Evolutionary conservation across 2,329 filamentous ascomycete genomes (phyloP).

Genomic region (Aspergillus brasiliensis): DNA sequence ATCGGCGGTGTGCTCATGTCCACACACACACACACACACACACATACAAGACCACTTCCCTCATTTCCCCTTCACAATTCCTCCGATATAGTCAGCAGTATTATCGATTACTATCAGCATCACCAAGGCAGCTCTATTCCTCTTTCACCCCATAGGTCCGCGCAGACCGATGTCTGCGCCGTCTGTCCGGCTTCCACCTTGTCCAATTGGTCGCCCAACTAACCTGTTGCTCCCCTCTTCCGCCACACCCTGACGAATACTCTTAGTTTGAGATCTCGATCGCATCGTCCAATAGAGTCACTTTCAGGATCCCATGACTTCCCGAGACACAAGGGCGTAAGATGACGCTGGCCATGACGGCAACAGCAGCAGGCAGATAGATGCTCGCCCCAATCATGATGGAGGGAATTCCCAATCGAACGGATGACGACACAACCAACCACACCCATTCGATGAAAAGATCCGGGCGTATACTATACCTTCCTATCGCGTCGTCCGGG

Average conservation of each 20-base stretch:
- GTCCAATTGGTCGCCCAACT: constrained; percentile 1
- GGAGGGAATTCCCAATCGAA: constrained; percentile 5
- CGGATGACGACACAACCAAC: constrained; percentile 1
- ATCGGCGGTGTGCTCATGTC: neutral
- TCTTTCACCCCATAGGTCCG: neutral
- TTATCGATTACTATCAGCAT: neutral
- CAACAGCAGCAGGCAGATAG: neutral
- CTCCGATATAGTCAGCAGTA: neutral
- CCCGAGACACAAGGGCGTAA: neutral
- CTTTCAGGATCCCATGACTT: neutral
- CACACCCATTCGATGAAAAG: neutral
- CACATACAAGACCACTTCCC: neutral
- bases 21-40: too few relatives aligned
- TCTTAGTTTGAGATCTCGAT: neutral
- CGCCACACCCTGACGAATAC: neutral
- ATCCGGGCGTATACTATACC: neutral
- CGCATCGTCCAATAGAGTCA: neutral
- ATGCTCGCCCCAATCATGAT: neutral
- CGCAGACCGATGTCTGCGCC: neutral
- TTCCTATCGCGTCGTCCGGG: constrained; percentile 1
- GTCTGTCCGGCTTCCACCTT: neutral
- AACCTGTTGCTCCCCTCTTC: neutral
- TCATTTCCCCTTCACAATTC: too few relatives aligned
- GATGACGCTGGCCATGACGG: neutral
- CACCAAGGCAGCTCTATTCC: neutral